A percentile compares a stretch with the other conserved stretches of the same genome.
Conservation (phyloP, 148 eudicot genomes). For the Silene latifolia region DNA sequence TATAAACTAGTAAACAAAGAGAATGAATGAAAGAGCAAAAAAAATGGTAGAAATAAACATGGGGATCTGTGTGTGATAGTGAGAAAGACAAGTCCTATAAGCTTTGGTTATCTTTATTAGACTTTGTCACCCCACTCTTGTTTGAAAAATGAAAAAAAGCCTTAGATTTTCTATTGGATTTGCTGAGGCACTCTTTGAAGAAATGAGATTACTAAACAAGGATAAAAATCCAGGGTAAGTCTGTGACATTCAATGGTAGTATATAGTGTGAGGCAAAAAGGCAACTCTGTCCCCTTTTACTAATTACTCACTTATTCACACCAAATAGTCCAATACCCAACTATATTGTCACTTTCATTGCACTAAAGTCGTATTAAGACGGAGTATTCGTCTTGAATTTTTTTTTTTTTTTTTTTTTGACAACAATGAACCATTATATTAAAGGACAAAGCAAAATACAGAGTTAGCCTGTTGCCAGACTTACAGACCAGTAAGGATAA, state of each 20-base stretch:
- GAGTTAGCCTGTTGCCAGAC: too few species aligned
- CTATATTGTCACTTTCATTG: not conserved
- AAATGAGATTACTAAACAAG: not conserved
- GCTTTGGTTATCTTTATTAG: not conserved
- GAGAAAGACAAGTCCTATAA: conserved; percentile 27
- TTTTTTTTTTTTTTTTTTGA: too few species aligned
- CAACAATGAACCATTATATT: too few species aligned
- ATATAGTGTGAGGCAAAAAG: not conserved
- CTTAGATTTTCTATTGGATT: conserved; percentile 1
- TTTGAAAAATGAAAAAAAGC: conserved; percentile 8
- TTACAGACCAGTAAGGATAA: too few species aligned
- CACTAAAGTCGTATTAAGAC: too few species aligned
- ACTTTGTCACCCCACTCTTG: not conserved
- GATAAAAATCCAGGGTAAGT: conserved; percentile 2
- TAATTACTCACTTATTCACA: conserved; percentile 16
- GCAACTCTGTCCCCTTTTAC: not conserved
- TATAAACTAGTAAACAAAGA: conserved; percentile 47
- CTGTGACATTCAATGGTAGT: conserved; percentile 3
- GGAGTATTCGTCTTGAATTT: too few species aligned
- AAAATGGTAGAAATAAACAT: conserved; percentile 34
- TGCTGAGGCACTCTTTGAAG: not conserved
- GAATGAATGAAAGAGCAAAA: conserved; percentile 42
- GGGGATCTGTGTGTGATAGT: conserved; percentile 61
- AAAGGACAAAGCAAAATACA: too few species aligned
- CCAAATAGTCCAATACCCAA: not conserved